These are phyloP conservation scores for Setaria italica DNA, from an alignment of 202 grass and related monocot species.

Conservation along the genomic window DNA sequence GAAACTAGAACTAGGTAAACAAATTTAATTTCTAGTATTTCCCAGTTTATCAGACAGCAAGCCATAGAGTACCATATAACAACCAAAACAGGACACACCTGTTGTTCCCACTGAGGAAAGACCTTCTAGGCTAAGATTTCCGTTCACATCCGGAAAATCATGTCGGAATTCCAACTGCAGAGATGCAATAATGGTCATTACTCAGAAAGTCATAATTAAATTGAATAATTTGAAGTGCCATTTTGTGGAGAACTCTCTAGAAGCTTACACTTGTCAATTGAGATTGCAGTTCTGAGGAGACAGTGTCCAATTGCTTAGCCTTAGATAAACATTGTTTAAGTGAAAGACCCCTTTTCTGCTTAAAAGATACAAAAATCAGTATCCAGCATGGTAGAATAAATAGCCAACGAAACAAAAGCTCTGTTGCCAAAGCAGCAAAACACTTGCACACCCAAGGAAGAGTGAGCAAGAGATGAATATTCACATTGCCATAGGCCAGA, in stretches of 20 bases:
- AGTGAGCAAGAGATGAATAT: background rate
- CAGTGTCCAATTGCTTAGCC: slow-evolving; percentile 38
- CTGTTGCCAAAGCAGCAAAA: slow-evolving; percentile 17
- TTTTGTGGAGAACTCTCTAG: slow-evolving; percentile 39
- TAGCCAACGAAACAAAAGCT: slow-evolving; percentile 26
- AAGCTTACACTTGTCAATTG: slow-evolving; percentile 52
- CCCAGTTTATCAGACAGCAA: slow-evolving; percentile 17
- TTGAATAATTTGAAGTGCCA: slow-evolving; percentile 5
- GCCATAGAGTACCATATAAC: slow-evolving; percentile 29
- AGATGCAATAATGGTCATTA: slow-evolving; percentile 29
- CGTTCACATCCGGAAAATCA: slow-evolving; percentile 41
- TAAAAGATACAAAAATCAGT: slow-evolving; percentile 38
- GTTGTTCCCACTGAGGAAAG: slow-evolving; percentile 40
- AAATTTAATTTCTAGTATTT: slow-evolving; percentile 29
- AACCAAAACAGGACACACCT: slow-evolving; percentile 41
- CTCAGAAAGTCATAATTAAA: slow-evolving; percentile 29
- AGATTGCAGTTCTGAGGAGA: slow-evolving; percentile 39
- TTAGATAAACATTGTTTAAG: slow-evolving; percentile 52
- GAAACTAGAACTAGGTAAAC: background rate
- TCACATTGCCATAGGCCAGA: slow-evolving; percentile 23
- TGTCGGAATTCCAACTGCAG: slow-evolving; percentile 48
- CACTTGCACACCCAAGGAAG: background rate
- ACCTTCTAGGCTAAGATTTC: slow-evolving; percentile 35
- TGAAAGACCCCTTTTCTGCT: slow-evolving; percentile 56
- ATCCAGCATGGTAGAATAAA: slow-evolving; percentile 28